Conservation (phyloP, 306 rosid genomes). For the Fragaria vesca region DNA sequence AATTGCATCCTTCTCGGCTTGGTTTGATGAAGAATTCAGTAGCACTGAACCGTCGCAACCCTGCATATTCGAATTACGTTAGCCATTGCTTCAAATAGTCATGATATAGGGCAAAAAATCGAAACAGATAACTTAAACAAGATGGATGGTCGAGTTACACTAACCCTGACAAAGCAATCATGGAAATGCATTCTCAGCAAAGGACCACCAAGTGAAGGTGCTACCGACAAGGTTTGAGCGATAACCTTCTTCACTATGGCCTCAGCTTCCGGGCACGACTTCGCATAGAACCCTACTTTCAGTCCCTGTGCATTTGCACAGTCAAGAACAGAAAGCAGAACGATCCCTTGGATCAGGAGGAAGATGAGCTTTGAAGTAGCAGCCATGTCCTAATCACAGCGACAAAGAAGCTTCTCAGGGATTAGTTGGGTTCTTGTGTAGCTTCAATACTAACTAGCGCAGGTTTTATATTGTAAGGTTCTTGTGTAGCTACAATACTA, state of each 20-base stretch:
- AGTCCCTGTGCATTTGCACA: conserved; percentile 22
- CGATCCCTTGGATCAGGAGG: conserved; percentile 6
- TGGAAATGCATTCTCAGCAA: conserved; percentile 46
- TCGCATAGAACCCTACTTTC: conserved; percentile 29
- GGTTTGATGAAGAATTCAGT: conserved; percentile 31
- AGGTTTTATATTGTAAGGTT: neutral
- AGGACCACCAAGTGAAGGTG: conserved; percentile 36
- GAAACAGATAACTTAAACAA: neutral
- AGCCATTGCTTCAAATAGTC: neutral
- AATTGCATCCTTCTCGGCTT: conserved; percentile 34
- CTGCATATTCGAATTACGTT: conserved; percentile 11
- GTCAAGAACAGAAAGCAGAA: conserved; percentile 4
- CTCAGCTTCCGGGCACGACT: conserved; percentile 34
- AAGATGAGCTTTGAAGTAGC: conserved; percentile 18
- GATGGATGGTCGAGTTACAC: neutral
- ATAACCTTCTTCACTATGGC: conserved; percentile 24
- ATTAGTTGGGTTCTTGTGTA: neutral
- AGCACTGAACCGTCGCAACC: conserved; percentile 44
- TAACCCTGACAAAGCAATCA: conserved; percentile 41
- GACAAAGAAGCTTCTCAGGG: neutral
- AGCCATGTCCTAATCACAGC: conserved; percentile 14
- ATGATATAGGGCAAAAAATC: neutral
- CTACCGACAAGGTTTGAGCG: conserved; percentile 6
- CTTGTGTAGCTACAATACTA: neutral
- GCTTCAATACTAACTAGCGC: neutral